Conservation (phyloP, 495 filamentous ascomycete genomes). For the Hyaloscypha finlandica region DNA sequence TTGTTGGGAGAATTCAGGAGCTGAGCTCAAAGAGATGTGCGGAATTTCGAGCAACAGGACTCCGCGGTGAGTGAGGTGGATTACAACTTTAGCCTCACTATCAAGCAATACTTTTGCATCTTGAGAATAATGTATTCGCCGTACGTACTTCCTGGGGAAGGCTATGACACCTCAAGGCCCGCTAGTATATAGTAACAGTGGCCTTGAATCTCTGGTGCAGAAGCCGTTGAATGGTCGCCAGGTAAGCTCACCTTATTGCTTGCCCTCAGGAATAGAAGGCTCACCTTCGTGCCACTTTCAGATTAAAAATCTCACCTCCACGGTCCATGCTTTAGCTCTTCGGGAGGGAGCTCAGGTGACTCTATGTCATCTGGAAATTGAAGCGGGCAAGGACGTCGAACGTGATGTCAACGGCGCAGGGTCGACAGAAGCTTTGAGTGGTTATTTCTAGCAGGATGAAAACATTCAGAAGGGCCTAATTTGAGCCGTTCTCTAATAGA, state of each 20-base stretch:
- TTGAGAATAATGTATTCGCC: slow-evolving; percentile 28
- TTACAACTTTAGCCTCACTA: slow-evolving; percentile 27
- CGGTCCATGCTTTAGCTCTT: background rate
- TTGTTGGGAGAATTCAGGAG: slow-evolving; percentile 28
- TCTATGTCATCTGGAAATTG: too few species aligned
- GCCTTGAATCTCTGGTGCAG: slow-evolving; percentile 1
- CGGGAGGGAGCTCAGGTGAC: background rate
- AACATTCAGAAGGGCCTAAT: too few species aligned
- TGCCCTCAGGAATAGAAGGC: background rate
- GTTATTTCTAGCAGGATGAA: too few species aligned
- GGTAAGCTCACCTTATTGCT: background rate
- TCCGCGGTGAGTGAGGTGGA: slow-evolving; percentile 27
- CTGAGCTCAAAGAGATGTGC: slow-evolving; percentile 28
- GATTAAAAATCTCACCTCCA: background rate
- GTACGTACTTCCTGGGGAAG: background rate
- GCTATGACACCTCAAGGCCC: too few species aligned
- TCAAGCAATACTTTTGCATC: slow-evolving; percentile 28
- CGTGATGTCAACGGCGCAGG: too few species aligned
- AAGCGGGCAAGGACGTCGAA: too few species aligned
- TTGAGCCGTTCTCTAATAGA: too few species aligned
- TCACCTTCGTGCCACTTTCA: background rate
- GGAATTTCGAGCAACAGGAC: slow-evolving; percentile 28
- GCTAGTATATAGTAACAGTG: background rate
- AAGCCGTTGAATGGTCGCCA: background rate
- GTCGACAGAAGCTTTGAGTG: too few species aligned